Base-by-base conservation (phyloP, 257 asterid species). In the Solanum chmielewskii region DNA sequence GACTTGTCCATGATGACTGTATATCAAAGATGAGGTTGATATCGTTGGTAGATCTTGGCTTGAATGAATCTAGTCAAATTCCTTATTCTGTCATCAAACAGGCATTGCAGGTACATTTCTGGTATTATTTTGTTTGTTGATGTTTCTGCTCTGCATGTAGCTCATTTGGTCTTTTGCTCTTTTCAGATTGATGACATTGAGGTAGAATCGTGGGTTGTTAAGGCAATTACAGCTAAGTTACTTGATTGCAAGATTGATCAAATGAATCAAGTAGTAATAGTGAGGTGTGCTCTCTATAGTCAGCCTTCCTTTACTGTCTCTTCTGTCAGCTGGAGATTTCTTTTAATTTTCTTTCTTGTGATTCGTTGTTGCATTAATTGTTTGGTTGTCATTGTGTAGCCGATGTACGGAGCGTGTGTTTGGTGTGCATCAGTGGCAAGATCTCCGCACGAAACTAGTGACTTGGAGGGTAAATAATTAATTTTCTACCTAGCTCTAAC, bases 241-340 rank as follows among this genome's bases (percentile, higher is more conserved):
- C 78, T 97, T 42, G 98, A 93, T 88, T 95, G 99, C 90, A 96
- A 94, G 93, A 96, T 97, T 45, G 99, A 96, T 90, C 99, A 97
- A 85, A 93, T 96, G 94, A 96, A 97, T 86, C 92, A 94, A 92
- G 92, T 91, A 37, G 92, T 96, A 86, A 89, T 92, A 45, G 98
- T 97, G 88, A 96, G 98, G 99, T 97, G 91, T 47, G 87, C 41
- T 69, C 20, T 68, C 70, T 31, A 9, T 59, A 76, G 66, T 12
- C n/a, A 6, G 35, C 8, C 49, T 39, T 60, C 29, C 31, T 45
- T 69, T 18, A 16, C 42, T 5, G 11, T 21, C 41, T 23, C 15
- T 29, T 86, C 37, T 35, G 66, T 49, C 66, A 9, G 56, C 47
- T 41, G 52, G 39, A 25, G 45, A 78, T 14, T 44, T 88, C 23